phyloP scores from a whole-genome alignment of 208 protist species.

The Acanthamoeba culbertsoni region DNA sequence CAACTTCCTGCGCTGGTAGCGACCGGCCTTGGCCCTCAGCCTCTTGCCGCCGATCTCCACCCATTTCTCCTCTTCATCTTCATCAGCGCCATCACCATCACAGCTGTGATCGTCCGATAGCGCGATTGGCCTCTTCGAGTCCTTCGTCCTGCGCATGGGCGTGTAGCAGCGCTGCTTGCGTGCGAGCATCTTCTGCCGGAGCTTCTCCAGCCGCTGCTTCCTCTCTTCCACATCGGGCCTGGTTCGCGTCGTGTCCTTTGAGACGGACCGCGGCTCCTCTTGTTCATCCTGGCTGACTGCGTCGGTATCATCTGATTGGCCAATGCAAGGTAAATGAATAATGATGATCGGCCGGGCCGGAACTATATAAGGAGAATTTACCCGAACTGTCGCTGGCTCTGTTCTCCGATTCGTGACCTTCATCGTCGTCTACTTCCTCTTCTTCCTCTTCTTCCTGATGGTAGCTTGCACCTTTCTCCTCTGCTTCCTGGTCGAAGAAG shows the following conservation, averaged over 20 bases:
- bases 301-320: not conserved
- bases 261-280: not conserved
- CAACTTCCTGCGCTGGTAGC: not conserved
- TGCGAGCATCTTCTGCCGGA: not conserved
- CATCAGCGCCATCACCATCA: not conserved
- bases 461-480: not conserved
- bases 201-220: not conserved
- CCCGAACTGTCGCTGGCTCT: not conserved
- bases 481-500: not conserved
- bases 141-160: not conserved
- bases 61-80: not conserved
- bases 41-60: constrained; percentile 1
- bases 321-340: not conserved
- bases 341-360: not conserved
- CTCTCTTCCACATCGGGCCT: not conserved
- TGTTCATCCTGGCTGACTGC: not conserved
- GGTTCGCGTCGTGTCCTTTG: not conserved
- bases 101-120: not conserved
- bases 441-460: not conserved
- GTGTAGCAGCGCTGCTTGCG: not conserved
- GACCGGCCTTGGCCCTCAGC: not conserved
- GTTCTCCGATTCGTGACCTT: too few relatives aligned
- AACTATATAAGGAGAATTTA: not conserved
- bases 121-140: not conserved
- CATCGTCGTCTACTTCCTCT: not conserved